Base-by-base conservation (phyloP, 2,329 filamentous ascomycete genomes). In the Venturia oleaginea region DNA sequence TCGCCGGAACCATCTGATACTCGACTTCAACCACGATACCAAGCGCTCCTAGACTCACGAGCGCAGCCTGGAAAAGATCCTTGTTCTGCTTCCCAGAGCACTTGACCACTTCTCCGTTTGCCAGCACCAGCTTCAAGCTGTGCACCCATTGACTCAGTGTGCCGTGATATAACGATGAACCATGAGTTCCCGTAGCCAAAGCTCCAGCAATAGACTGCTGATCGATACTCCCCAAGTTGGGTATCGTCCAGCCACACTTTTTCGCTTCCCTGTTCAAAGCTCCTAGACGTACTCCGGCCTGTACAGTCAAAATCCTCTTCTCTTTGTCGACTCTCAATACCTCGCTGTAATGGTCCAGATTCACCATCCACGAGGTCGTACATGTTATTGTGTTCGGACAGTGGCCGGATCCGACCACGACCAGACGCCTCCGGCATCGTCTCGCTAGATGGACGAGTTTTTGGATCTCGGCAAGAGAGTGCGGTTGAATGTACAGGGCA, bases 191-290 rank as follows among this genome's bases (percentile, higher is more conserved):
- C 0, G 94, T 99, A 24, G 90, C 87, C 67, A 97, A 95, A 17
- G 92, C 92, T 34, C 94, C 94, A 1, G 91, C 92, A 67, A 97
- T 87, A 65, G 90, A 94, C 80, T 99, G 94, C 70, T 91, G 86
- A 74, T 97, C 92, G 76, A 99, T 99, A 74, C 91, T 96, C 42
- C 94, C 94, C 57, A 97, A 80, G 74, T 95, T 97, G 34, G 90
- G 89, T 84, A 99, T 88, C 2, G 92, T 91, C 67, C 96, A 81
- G 0, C 91, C 91, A 70, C 87, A 77, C 64, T 83, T 81, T 68
- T 90, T 91, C 38, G 97, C 85, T 71, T 86, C 84, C 54, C 84
- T 81, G 67, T 91, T 89, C 65, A 99, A 79, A 66, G 87, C 79
- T 70, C 85, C 85, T 66, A 99, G 80, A 24, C 93, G 84, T 68